Conservation (phyloP, 1,284 basidiomycete genomes). For the Sparassis latifolia region DNA sequence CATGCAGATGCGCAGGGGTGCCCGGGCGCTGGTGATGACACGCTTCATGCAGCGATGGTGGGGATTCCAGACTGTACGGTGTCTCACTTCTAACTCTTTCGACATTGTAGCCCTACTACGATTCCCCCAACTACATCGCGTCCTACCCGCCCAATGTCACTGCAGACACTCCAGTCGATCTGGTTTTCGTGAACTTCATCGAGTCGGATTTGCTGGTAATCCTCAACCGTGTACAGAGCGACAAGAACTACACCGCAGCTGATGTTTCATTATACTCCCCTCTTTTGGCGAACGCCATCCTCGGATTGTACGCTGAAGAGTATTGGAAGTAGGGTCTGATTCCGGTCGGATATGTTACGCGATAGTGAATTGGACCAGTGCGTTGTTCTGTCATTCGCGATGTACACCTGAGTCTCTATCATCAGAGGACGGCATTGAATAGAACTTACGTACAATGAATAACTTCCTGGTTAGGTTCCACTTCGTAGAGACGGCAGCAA, state of each 20-base stretch:
- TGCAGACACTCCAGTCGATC: conserved; percentile 48
- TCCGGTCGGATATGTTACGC: no score
- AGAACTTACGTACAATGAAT: no score
- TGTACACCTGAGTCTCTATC: no score
- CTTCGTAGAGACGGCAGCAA: no score
- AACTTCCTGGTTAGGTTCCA: no score
- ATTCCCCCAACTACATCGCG: conserved; percentile 50
- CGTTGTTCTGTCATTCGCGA: no score
- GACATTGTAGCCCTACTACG: conserved; percentile 37
- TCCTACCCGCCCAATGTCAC: conserved; percentile 47
- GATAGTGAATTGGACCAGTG: no score
- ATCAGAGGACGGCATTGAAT: no score
- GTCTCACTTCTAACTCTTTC: neutral
- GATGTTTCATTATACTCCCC: conserved; percentile 50
- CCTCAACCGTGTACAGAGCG: conserved; percentile 49
- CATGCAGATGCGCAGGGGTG: conserved; percentile 38
- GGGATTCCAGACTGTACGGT: neutral
- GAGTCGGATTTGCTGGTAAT: conserved; percentile 42
- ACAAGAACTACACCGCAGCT: conserved; percentile 39
- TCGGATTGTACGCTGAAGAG: conserved; percentile 56
- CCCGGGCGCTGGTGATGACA: conserved; percentile 69
- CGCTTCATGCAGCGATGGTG: conserved; percentile 45
- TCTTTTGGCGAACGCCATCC: conserved; percentile 40
- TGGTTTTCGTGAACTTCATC: conserved; percentile 69
- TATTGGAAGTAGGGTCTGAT: conserved; percentile 40